These are phyloP conservation scores for Manihot esculenta DNA, from an alignment of 441 rosid genomes.

Conservation along the genomic window DNA sequence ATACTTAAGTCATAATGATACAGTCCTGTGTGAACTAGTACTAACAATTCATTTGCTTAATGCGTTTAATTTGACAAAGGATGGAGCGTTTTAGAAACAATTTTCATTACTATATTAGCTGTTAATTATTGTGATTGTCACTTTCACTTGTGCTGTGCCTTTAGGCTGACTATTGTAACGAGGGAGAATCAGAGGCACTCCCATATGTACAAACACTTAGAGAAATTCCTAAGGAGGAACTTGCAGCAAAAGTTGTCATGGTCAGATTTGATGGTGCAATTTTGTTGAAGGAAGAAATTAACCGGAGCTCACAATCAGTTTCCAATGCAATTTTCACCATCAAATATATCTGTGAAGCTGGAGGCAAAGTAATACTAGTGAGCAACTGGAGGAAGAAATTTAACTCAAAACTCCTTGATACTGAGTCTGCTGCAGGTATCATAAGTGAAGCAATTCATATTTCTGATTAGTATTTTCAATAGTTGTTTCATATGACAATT, in stretches of 20 bases:
- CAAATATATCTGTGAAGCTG: conserved; percentile 45
- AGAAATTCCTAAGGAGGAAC: conserved; percentile 51
- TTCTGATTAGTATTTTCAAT: conserved; percentile 7
- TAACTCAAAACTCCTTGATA: conserved; percentile 34
- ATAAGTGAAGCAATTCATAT: conserved; percentile 7
- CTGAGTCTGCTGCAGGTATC: conserved; percentile 50
- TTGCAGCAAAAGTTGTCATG: conserved; percentile 60
- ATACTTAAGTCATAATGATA: background rate
- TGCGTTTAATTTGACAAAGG: background rate
- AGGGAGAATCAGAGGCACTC: conserved; percentile 35
- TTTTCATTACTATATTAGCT: conserved; percentile 14
- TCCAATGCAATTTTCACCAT: conserved; percentile 47
- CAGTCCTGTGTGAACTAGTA: background rate
- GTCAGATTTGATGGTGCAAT: conserved; percentile 63
- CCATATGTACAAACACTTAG: conserved; percentile 63
- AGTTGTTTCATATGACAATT: conserved; percentile 4
- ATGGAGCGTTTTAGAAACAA: conserved; percentile 2
- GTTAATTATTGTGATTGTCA: conserved; percentile 3
- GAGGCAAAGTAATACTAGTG: conserved; percentile 54
- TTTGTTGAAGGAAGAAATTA: conserved; percentile 42
- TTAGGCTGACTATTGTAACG: conserved; percentile 37
- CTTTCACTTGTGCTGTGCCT: conserved; percentile 17
- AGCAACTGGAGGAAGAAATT: conserved; percentile 49
- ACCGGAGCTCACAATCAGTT: conserved; percentile 33
- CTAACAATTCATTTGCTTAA: background rate